Percentiles rank a stretch among this genome's conserved stretches.
Evolutionary conservation across 805 yeast species (phyloP).

Genomic region (Ogataea nakhonphanomensis): DNA sequence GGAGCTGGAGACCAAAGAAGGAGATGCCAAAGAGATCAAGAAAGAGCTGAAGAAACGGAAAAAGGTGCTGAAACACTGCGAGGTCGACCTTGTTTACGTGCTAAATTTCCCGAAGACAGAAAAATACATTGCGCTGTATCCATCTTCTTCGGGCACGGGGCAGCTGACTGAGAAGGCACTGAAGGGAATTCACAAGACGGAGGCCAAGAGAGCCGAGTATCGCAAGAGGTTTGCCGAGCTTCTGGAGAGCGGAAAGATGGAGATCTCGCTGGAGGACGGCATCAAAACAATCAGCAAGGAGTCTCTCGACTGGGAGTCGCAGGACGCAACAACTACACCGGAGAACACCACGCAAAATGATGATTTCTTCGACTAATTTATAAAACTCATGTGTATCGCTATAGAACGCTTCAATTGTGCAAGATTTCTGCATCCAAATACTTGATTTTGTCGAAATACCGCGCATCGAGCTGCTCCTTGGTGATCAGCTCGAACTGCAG

Average conservation of each 20-base stretch:
- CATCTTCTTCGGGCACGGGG: constrained; percentile 36
- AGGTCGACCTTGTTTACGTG: constrained; percentile 71
- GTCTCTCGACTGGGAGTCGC: constrained; percentile 12
- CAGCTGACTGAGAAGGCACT: constrained; percentile 37
- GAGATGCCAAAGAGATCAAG: constrained; percentile 22
- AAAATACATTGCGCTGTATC: constrained; percentile 78
- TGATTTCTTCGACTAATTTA: constrained; percentile 33
- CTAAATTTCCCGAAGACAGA: constrained; percentile 73
- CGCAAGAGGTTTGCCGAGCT: constrained; percentile 51
- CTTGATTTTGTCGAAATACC: constrained; percentile 37
- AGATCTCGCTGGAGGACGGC: constrained; percentile 47
- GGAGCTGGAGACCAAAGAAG: constrained; percentile 32
- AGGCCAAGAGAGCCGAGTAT: constrained; percentile 41
- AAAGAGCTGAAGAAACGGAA: constrained; percentile 37
- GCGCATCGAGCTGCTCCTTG: constrained; percentile 29
- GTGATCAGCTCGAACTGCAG: constrained; percentile 53
- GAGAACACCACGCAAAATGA: constrained; percentile 26
- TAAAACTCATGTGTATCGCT: neutral
- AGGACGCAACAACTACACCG: neutral
- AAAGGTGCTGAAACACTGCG: constrained; percentile 51
- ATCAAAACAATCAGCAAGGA: constrained; percentile 22
- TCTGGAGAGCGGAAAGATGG: constrained; percentile 52
- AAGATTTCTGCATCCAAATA: constrained; percentile 37
- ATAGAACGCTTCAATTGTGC: constrained; percentile 7
- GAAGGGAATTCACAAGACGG: constrained; percentile 43